Evolutionary conservation across 2,329 filamentous ascomycete genomes (phyloP), one percentile per base, ranked within the genome.

Genomic region (Colletotrichum magnum): DNA sequence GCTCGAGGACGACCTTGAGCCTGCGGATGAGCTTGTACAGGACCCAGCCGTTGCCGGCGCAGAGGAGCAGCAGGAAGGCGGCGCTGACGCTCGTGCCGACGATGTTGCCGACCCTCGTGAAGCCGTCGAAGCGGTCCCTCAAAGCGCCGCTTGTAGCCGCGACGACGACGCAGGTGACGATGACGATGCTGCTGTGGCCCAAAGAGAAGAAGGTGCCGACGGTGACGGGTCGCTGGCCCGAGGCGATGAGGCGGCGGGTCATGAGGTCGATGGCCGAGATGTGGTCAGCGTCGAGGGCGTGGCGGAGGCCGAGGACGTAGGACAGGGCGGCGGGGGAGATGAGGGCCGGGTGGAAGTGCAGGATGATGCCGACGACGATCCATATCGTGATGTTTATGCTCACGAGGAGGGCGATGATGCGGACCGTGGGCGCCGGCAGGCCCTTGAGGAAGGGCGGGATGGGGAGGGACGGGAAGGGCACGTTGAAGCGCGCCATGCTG

Each of bases 211-310:
- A 98, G 1, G 94, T 97, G 51, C 95, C 96, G 1, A 98, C 95
- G 0, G 95, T 95, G 12, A 97, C 94, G 2, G 95, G 95, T 2
- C 89, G 89, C 77, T 96, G 94, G 18, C 94, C 94, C 0, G 93
- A 89, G 0, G 95, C 95, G 45, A 98, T 90, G 26, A 98, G 88
- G 6, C 95, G 90, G 3, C 96, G 88, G 1, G 96, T 98, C 91
- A 97, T 97, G 45, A 98, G 88, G 80, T 98, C 95, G 75, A 98
- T 99, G 72, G 95, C 95, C 74, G 82, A 81, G 75, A 87, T 88
- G 79, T 98, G 96, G 80, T 98, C 95, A n/a, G 95, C 96, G 77
- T 98, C 96, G 52, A 98, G 89, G n/a, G 95, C 95, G 84, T 98
- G 95, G 50, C 95, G 92, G 13, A 98, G 87, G 3, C 95, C 95